These are phyloP conservation scores for Backusella parvicylindrica DNA, from an alignment of 192 early-diverging fungal species.

Conservation along the genomic window DNA sequence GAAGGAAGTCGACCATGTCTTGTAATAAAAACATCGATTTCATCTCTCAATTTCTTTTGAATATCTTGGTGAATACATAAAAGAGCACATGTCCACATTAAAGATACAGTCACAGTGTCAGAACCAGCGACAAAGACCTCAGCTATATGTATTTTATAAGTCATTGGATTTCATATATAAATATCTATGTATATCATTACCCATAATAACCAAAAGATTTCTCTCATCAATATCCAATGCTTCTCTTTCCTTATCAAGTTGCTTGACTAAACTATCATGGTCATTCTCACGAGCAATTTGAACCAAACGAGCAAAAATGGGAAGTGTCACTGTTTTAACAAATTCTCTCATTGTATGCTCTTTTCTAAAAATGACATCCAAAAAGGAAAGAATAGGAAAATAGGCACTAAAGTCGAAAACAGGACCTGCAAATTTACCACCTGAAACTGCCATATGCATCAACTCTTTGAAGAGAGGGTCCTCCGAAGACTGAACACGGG, in stretches of 20 bases:
- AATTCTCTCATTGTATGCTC: background rate
- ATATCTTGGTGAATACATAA: slow-evolving; percentile 15
- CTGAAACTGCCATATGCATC: background rate
- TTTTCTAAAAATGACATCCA: background rate
- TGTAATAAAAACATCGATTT: slow-evolving; percentile 7
- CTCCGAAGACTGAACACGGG: background rate
- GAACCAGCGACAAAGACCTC: background rate
- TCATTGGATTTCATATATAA: background rate
- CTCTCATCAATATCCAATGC: background rate
- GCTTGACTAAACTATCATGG: background rate
- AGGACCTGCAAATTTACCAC: background rate
- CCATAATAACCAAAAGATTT: background rate
- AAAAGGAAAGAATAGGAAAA: background rate
- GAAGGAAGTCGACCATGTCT: background rate
- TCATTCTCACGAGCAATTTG: background rate
- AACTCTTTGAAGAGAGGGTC: background rate
- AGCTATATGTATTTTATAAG: background rate
- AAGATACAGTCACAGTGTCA: background rate
- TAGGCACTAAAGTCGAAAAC: background rate
- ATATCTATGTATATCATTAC: background rate
- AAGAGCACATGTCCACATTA: slow-evolving; percentile 10
- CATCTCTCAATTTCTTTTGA: slow-evolving; percentile 10
- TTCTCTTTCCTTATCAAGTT: background rate
- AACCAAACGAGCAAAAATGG: background rate
- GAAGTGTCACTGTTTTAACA: background rate